These are phyloP conservation scores for Ilyonectria destructans DNA, from an alignment of 2,329 filamentous ascomycete species.

Conservation along the genomic window DNA sequence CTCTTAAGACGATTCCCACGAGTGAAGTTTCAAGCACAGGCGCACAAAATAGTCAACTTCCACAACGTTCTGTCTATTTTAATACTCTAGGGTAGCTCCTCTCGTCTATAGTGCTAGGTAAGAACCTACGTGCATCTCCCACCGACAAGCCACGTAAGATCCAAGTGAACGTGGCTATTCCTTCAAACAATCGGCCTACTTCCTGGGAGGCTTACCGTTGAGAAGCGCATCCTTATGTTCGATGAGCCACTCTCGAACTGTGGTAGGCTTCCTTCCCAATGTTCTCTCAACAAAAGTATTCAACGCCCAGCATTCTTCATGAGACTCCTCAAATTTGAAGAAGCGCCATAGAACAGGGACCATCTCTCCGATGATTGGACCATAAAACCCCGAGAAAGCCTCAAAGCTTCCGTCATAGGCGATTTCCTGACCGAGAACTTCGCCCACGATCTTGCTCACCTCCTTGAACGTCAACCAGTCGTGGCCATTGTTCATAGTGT, in stretches of 20 bases:
- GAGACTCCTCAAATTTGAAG: slow-evolving; percentile 10
- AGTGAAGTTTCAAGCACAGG: too few relatives aligned
- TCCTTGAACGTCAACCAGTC: slow-evolving; percentile 11
- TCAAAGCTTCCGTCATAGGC: slow-evolving; percentile 4
- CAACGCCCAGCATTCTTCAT: slow-evolving; percentile 9
- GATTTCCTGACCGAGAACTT: not conserved
- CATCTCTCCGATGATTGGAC: not conserved
- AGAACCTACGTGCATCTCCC: too few relatives aligned
- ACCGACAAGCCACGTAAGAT: too few relatives aligned
- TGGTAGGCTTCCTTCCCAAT: slow-evolving; percentile 7
- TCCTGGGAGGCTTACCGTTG: too few relatives aligned
- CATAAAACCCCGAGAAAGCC: slow-evolving; percentile 7
- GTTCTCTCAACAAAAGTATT: slow-evolving; percentile 14
- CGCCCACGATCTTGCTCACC: not conserved
- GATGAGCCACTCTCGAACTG: slow-evolving; percentile 4
- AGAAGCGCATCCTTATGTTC: slow-evolving; percentile 6
- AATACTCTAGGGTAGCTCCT: too few relatives aligned
- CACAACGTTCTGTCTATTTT: too few relatives aligned
- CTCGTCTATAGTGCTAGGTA: too few relatives aligned
- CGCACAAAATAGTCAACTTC: too few relatives aligned
- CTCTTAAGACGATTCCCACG: too few relatives aligned
- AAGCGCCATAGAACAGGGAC: slow-evolving; percentile 3
- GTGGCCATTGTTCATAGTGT: slow-evolving; percentile 18
- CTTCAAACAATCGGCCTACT: too few relatives aligned
- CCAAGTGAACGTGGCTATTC: too few relatives aligned